A percentile compares a stretch with the other conserved stretches of the same genome.
Evolutionary conservation across 495 filamentous ascomycete species (phyloP).

Genomic region (Ramalina intermedia): DNA sequence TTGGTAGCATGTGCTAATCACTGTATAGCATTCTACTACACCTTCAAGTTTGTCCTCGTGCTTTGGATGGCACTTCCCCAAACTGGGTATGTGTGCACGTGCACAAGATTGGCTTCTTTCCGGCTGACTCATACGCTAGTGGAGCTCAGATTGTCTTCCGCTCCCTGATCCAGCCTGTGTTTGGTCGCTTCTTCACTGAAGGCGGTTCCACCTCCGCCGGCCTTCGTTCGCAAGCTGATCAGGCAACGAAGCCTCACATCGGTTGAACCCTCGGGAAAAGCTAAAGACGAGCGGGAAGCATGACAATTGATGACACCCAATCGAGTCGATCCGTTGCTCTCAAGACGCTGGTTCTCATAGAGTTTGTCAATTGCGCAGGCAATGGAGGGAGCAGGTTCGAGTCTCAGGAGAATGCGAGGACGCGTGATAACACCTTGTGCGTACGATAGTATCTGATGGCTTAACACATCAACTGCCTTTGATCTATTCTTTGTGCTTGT

Average conservation of each 20-base stretch:
- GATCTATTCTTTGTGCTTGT: no score
- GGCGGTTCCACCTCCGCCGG: conserved; percentile 66
- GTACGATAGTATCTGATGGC: no score
- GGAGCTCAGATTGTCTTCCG: conserved; percentile 94
- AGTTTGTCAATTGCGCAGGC: no score
- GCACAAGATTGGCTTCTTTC: background rate
- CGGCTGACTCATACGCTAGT: conserved; percentile 34
- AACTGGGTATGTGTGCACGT: conserved; percentile 54
- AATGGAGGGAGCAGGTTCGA: no score
- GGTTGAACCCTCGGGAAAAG: background rate
- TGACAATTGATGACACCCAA: no score
- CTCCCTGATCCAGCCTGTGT: conserved; percentile 81
- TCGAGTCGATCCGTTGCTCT: background rate
- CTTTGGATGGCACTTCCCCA: conserved; percentile 95
- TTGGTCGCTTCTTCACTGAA: conserved; percentile 75
- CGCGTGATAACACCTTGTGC: no score
- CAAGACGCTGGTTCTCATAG: background rate
- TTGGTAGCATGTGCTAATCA: background rate
- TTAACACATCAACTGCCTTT: no score
- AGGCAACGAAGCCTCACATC: conserved; percentile 40
- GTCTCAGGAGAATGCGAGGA: no score
- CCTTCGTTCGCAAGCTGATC: conserved; percentile 81
- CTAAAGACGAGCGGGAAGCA: no score
- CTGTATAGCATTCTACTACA: conserved; percentile 81
- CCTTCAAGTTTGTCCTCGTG: conserved; percentile 95